Evolutionary conservation across 75 land plant genomes (phyloP).

Genomic region (Selaginella tamariscina): DNA sequence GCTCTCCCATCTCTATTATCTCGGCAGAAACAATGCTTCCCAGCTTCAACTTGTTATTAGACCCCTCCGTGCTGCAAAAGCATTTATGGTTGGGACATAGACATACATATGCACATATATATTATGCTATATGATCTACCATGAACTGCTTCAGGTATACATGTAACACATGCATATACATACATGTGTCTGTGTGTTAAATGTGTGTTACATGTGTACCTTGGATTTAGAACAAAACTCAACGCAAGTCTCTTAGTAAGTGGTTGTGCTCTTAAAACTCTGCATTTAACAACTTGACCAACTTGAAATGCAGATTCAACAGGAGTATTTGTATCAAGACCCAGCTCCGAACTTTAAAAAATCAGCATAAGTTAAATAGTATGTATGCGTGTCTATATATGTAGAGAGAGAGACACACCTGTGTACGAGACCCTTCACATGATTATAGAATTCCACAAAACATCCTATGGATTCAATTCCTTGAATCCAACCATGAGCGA

Average conservation of each 20-base stretch:
- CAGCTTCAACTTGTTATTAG: conserved; percentile 20
- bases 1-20: conserved; percentile 39
- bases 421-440: conserved; percentile 78
- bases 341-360: conserved; percentile 62
- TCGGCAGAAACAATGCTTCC: conserved; percentile 70
- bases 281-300: conserved; percentile 87
- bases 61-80: no score
- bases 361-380: background rate
- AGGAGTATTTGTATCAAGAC: conserved; percentile 54
- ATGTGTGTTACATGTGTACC: conserved; percentile 3
- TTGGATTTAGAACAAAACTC: conserved; percentile 36
- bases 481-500: conserved; percentile 94
- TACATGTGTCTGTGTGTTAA: no score
- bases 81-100: no score
- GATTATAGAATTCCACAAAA: conserved; percentile 87
- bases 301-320: conserved; percentile 53
- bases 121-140: no score
- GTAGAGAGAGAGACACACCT: no score
- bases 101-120: no score
- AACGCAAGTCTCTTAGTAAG: conserved; percentile 49
- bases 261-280: conserved; percentile 45
- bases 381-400: background rate
- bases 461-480: conserved; percentile 87
- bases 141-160: no score
- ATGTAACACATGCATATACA: no score